These are phyloP conservation scores for Nymphaea thermarum DNA, from an alignment of 164 flowering plant species.

Conservation along the genomic window DNA sequence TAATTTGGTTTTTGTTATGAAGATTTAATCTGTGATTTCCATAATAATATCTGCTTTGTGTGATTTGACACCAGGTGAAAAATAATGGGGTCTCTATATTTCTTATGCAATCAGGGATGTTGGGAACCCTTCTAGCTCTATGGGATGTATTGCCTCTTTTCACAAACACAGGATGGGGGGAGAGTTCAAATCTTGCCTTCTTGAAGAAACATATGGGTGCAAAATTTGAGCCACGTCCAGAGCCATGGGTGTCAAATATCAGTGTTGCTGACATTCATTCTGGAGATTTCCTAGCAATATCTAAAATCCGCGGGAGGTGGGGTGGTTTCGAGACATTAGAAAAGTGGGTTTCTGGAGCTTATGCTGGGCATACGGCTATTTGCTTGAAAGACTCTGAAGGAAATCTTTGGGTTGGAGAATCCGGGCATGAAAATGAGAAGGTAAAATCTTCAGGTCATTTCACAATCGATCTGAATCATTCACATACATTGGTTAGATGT, in stretches of 20 bases:
- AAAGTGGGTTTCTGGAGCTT: slow-evolving; percentile 97
- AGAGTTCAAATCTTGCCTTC: slow-evolving; percentile 72
- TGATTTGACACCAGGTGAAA: slow-evolving; percentile 50
- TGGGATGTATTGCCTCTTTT: slow-evolving; percentile 96
- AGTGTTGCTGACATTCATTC: slow-evolving; percentile 72
- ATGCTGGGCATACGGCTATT: slow-evolving; percentile 94
- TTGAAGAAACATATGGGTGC: slow-evolving; percentile 90
- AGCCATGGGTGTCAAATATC: slow-evolving; percentile 72
- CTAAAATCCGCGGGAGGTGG: slow-evolving; percentile 96
- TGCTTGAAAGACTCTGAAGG: slow-evolving; percentile 92
- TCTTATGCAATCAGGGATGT: slow-evolving; percentile 96
- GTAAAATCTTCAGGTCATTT: slow-evolving; percentile 13
- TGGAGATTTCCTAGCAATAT: slow-evolving; percentile 89
- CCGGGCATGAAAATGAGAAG: slow-evolving; percentile 87
- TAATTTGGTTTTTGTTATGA: not conserved
- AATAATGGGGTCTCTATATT: slow-evolving; percentile 76
- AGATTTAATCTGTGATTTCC: slow-evolving; percentile 1
- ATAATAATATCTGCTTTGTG: not conserved
- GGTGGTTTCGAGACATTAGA: slow-evolving; percentile 97
- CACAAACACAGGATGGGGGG: slow-evolving; percentile 93
- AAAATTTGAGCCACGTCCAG: slow-evolving; percentile 60
- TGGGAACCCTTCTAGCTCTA: slow-evolving; percentile 82
- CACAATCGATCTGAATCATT: no score
- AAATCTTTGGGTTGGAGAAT: slow-evolving; percentile 96
- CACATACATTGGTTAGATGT: no score